Base-by-base conservation (phyloP, 73 alveolate species). In the Paraurostyla sp. region DNA sequence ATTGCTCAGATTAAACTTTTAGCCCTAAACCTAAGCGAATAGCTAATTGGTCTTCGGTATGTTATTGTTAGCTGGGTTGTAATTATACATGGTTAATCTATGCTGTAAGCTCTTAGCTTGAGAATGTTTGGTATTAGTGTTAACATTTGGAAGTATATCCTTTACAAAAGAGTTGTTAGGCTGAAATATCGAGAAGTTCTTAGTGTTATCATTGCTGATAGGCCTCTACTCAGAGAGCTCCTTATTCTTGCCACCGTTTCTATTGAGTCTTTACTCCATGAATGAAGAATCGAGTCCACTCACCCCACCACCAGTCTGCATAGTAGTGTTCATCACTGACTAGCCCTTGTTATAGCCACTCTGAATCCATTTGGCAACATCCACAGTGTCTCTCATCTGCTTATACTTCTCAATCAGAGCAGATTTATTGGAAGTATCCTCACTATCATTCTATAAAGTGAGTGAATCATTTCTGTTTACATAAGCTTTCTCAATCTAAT, bases 321-420 rank as follows among this genome's bases (percentile, higher is more conserved):
- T n/a, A 27, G 78, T 60, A 13, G 49, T 27, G 25, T 18, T 30
- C 78, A 60, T 60, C 45, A 27, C 50, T 9, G 78, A 60, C 32
- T 60, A 69, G 7, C 84, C 58, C 45, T 41, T 69, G 18, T 69
- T 69, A 69, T 69, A 69, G 15, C 65, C 84, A 40, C 38, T 43
- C 40, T 69, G 42, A 4, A 69, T 69, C 84, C 84, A 69, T 41
- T 69, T 36, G 25, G 48, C 84, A 33, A 69, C 84, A 69, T 41
- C 84, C 13, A 69, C 62, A 41, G 84, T 69, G 40, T 69, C 84
- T 69, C 84, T 69, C 20, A 69, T 22, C 23, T 69, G 36, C 63
- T 69, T 16, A n/a, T 69, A 69, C 23, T 69, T 69, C 29, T 69
- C 58, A 4, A 43, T 4, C 18, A 46, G 18, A 27, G n/a, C 63